Evolutionary conservation across 352 stramenopile species (phyloP).

Genomic region (Phytophthora sojae): DNA sequence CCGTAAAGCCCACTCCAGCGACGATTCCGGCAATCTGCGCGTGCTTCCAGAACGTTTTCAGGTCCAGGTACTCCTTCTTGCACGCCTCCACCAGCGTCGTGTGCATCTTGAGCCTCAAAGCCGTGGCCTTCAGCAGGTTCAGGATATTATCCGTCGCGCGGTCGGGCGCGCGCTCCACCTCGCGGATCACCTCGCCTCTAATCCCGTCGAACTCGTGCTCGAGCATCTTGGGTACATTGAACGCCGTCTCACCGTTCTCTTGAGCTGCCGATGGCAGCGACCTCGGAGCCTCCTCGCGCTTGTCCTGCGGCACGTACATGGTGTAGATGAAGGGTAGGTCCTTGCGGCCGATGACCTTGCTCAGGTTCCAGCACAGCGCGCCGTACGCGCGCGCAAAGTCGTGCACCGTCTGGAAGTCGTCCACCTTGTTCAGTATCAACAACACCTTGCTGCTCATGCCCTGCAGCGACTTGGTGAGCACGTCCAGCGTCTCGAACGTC

Average conservation of each 20-base stretch:
- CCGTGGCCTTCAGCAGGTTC: conserved; percentile 84
- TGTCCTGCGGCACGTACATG: conserved; percentile 86
- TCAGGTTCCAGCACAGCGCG: conserved; percentile 90
- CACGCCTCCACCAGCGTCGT: conserved; percentile 79
- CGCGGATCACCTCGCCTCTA: conserved; percentile 83
- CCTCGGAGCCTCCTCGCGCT: conserved; percentile 36
- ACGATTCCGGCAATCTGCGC: conserved; percentile 72
- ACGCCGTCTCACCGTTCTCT: conserved; percentile 22
- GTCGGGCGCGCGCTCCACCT: conserved; percentile 83
- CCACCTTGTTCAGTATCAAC: conserved; percentile 91
- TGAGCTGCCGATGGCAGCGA: conserved; percentile 11
- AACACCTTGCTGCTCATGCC: conserved; percentile 85
- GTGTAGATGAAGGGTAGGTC: conserved; percentile 91
- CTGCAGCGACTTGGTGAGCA: conserved; percentile 80
- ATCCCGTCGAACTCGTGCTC: conserved; percentile 90
- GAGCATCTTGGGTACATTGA: conserved; percentile 75
- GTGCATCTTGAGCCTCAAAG: conserved; percentile 86
- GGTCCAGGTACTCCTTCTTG: conserved; percentile 79
- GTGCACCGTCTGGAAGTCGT: conserved; percentile 88
- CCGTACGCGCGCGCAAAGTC: conserved; percentile 89
- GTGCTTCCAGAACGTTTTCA: conserved; percentile 78
- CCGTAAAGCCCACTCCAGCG: conserved; percentile 63
- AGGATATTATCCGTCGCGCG: conserved; percentile 86
- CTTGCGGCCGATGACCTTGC: conserved; percentile 88
- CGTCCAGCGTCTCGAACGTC: conserved; percentile 90